Conservation (phyloP, 345 rosid species). For the Populus tremula region DNA sequence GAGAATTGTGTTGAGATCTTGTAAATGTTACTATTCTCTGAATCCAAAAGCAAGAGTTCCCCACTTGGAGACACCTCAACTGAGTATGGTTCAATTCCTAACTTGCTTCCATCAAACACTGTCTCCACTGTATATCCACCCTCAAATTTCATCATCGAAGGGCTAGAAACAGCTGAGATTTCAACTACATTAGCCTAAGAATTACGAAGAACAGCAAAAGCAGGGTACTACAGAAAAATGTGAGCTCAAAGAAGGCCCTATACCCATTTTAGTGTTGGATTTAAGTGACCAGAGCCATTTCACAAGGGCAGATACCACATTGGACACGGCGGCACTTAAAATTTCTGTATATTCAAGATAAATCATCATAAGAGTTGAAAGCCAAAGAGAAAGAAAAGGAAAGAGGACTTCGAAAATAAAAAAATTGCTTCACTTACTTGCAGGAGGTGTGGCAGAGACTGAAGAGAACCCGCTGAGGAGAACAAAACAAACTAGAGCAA, state of each 20-base stretch:
- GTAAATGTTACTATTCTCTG: constrained; percentile 33
- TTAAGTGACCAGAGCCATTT: constrained; percentile 37
- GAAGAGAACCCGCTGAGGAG: constrained; percentile 45
- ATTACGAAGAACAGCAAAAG: neutral
- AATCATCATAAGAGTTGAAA: neutral
- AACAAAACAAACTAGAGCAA: neutral
- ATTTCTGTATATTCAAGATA: constrained; percentile 21
- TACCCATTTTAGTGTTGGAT: constrained; percentile 23
- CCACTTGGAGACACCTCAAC: constrained; percentile 24
- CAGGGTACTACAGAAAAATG: constrained; percentile 6
- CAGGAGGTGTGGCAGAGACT: constrained; percentile 78
- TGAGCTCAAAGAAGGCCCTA: constrained; percentile 6
- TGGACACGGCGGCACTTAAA: constrained; percentile 18
- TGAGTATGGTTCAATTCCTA: constrained; percentile 28
- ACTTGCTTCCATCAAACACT: constrained; percentile 36
- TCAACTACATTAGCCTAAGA: constrained; percentile 8
- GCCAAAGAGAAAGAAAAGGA: neutral
- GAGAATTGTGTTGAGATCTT: constrained; percentile 30
- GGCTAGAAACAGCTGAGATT: constrained; percentile 23
- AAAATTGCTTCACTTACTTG: constrained; percentile 45
- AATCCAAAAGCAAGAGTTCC: constrained; percentile 31
- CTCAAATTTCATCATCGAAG: constrained; percentile 35
- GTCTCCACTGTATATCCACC: constrained; percentile 34
- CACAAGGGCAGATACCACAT: constrained; percentile 19
- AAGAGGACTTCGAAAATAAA: neutral